These are phyloP conservation scores for Atkinsonella hypoxylon DNA, from an alignment of 2,329 filamentous ascomycete species.

Conservation along the genomic window DNA sequence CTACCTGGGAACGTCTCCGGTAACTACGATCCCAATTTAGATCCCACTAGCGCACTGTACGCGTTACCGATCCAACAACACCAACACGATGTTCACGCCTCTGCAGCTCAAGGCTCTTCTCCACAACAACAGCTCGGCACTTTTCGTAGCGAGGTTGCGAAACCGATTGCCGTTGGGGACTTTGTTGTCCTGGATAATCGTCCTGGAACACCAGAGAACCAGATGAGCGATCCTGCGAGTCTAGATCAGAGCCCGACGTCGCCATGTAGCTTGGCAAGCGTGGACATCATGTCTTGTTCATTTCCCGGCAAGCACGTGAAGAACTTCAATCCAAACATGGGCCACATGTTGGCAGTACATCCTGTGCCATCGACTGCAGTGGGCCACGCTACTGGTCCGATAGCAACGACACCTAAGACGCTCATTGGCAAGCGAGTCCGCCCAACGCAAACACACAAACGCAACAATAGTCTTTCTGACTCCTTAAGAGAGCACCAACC, in stretches of 20 bases:
- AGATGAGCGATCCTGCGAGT: constrained; percentile 12
- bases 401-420: constrained; percentile 47
- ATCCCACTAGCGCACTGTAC: constrained; percentile 41
- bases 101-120: constrained; percentile 11
- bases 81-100: constrained; percentile 29
- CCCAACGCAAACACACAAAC: constrained; percentile 54
- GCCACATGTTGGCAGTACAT: constrained; percentile 38
- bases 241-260: constrained; percentile 23
- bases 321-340: constrained; percentile 25
- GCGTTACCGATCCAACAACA: constrained; percentile 30
- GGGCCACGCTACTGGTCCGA: constrained; percentile 33
- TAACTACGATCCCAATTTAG: constrained; percentile 40
- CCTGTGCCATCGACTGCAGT: constrained; percentile 41
- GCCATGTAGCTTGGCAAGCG: constrained; percentile 44
- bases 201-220: constrained; percentile 35
- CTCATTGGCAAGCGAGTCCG: constrained; percentile 48
- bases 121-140: constrained; percentile 14
- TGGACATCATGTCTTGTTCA: constrained; percentile 52
- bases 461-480: constrained; percentile 79
- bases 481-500: constrained; percentile 59
- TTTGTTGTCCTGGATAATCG: constrained; percentile 32
- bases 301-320: constrained; percentile 43
- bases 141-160: constrained; percentile 33
- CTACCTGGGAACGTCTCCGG: constrained; percentile 63
- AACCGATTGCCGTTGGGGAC: constrained; percentile 33